Base-by-base conservation (phyloP, 371 early-diverging fungal genomes). In the Conidiobolus incongruus region DNA sequence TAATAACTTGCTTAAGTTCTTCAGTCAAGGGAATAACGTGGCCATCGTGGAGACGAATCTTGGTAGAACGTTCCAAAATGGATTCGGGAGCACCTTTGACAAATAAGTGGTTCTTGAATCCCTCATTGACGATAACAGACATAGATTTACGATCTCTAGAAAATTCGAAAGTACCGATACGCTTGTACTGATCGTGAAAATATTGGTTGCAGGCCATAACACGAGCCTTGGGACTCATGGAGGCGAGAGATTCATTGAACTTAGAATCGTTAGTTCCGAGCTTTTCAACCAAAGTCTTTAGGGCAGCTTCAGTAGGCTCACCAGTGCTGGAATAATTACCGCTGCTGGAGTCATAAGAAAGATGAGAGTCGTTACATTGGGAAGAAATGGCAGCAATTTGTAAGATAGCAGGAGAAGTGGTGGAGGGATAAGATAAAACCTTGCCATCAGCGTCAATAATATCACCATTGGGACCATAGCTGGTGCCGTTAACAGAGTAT, bases 221-320 rank as follows among this genome's bases (percentile, higher is more conserved):
- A 7, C 38, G 35, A 15, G 13, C 35, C 20, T 17, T 15, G 2
- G 30, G 42, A 43, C 51, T 52, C 44, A 52, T 51, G 15, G 67
- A 68, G 45, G 59, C 67, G 15, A 65, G 70, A 19, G 77, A 73
- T 28, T 75, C 62, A 59, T 92, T 93, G 38, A 78, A 61, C 6
- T 47, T 44, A 2, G 52, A 26, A 51, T 77, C 70, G 35, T 72
- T 65, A 0, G 90, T 77, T 35, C 84, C 83, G 26, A 94, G 50
- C 59, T 92, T 92, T 58, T 95, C 96, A 19, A 81, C 91, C 24
- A 94, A 68, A 17, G 84, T 81, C 49, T 77, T 76, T 40, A 95
- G 69, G 13, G 96, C 94, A n/a, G 93, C 96, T 61, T 95, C 96
- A 21, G 96, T 95, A n/a, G 96, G 95, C 67, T 96, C 96, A 46